Base-by-base conservation (phyloP, 2,329 filamentous ascomycete species). In the Fusarium robinianum region DNA sequence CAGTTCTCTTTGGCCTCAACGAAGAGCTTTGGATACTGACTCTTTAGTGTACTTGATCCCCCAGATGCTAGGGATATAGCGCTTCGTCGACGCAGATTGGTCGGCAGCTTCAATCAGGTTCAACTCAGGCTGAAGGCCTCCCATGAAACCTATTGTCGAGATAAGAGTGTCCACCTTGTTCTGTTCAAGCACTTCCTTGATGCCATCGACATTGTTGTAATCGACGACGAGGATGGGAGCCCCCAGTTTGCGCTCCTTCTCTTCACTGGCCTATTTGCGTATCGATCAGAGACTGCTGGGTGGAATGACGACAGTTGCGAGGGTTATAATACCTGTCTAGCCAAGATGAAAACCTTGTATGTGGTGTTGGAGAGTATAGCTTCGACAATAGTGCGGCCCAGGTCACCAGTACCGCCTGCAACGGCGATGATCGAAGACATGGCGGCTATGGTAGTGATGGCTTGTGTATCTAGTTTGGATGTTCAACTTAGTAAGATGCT, bases 361-460 rank as follows among this genome's bases (percentile, higher is more conserved):
- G 68, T 66, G 34, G 39, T 63, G 15, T 48, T 60, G 19, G 57
- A 62, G 8, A 49, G 51, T 9, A 78, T 49, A 12, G 64, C 69
- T 12, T 78, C 73, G 12, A 77, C 69, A 19, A 79, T 64, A 2
- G 72, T 69, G 15, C 65, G 67, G 10, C 75, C 75, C 2, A 77
- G 60, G 11, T 62, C 63, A 15, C 74, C 74, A 2, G 69, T 72
- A 9, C 74, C 75, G 33, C 75, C 75, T 6, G 72, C 71, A 12
- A 78, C 67, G 35, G 72, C 75, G 25, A 77, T n/a, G n/a, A n/a
- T n/a, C n/a, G n/a, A n/a, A n/a, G n/a, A n/a, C n/a, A n/a, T n/a
- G n/a, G n/a, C n/a, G n/a, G n/a, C n/a, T n/a, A n/a, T n/a, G n/a
- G n/a, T n/a, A n/a, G n/a, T n/a, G n/a, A n/a, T n/a, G n/a, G n/a